Evolutionary conservation across 108 stramenopile species (phyloP).

Genomic region (Nitzschia sp.): DNA sequence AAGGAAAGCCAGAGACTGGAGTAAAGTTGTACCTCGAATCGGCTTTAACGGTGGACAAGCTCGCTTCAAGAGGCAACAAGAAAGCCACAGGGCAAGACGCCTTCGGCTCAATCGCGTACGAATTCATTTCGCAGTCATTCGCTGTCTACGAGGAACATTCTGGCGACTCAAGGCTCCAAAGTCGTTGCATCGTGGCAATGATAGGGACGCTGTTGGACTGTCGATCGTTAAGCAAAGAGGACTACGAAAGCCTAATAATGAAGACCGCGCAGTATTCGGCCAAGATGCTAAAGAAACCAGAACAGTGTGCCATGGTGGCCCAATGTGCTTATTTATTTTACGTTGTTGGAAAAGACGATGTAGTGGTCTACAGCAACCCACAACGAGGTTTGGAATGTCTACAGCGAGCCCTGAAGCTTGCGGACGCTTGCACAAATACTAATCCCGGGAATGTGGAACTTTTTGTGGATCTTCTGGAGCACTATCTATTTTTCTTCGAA

Average conservation of each 20-base stretch:
- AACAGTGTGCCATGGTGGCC: slow-evolving; percentile 94
- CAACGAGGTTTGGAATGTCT: slow-evolving; percentile 95
- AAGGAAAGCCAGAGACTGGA: slow-evolving; percentile 66
- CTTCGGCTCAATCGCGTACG: slow-evolving; percentile 88
- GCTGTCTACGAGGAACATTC: slow-evolving; percentile 92
- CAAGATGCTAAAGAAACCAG: slow-evolving; percentile 92
- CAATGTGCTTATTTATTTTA: slow-evolving; percentile 93
- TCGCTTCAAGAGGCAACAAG: slow-evolving; percentile 14
- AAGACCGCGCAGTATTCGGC: slow-evolving; percentile 94
- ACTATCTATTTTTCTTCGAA: slow-evolving; percentile 95
- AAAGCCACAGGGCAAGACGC: slow-evolving; percentile 30
- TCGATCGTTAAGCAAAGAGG: slow-evolving; percentile 67
- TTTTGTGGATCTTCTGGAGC: slow-evolving; percentile 95
- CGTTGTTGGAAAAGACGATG: slow-evolving; percentile 16
- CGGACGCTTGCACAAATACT: slow-evolving; percentile 83
- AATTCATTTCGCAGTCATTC: slow-evolving; percentile 94
- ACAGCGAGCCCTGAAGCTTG: slow-evolving; percentile 86
- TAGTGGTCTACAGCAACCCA: slow-evolving; percentile 59
- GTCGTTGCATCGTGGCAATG: slow-evolving; percentile 78
- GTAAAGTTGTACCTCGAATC: slow-evolving; percentile 90
- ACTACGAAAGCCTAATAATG: slow-evolving; percentile 94
- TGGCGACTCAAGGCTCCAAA: slow-evolving; percentile 82
- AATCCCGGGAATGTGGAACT: slow-evolving; percentile 75
- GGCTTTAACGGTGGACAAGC: slow-evolving; percentile 82
- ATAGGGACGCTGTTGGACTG: slow-evolving; percentile 87